phyloP scores from a whole-genome alignment of 2,329 filamentous ascomycete species.

The Ophiostoma quercus region DNA sequence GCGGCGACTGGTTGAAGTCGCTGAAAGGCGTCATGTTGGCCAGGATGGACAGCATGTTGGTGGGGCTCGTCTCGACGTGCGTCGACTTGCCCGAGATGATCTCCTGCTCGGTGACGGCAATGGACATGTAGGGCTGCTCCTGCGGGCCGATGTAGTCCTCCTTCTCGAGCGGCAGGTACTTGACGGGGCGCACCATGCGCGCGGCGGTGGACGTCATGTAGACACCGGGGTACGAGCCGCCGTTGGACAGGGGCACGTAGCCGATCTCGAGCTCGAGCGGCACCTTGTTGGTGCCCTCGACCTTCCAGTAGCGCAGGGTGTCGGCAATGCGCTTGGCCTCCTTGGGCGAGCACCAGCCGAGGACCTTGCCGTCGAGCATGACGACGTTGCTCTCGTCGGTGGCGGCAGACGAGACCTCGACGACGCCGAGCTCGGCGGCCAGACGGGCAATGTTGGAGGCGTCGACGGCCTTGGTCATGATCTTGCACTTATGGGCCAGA shows the following conservation, averaged over 20 bases:
- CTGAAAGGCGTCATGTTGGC: constrained; percentile 99
- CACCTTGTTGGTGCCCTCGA: constrained; percentile 74
- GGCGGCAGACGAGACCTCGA: constrained; percentile 66
- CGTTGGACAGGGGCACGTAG: constrained; percentile 78
- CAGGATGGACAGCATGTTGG: constrained; percentile 93
- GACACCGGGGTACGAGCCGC: constrained; percentile 92
- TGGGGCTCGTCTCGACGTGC: constrained; percentile 90
- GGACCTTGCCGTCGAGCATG: constrained; percentile 80
- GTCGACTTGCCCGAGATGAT: constrained; percentile 83
- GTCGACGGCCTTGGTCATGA: constrained; percentile 71
- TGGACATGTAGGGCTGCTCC: constrained; percentile 97
- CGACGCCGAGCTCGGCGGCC: constrained; percentile 73
- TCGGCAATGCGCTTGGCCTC: constrained; percentile 78
- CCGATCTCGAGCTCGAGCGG: constrained; percentile 86
- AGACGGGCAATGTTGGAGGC: constrained; percentile 68
- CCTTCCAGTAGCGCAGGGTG: constrained; percentile 91
- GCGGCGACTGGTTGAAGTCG: constrained; percentile 94
- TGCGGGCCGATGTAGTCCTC: constrained; percentile 86
- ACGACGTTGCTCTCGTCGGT: constrained; percentile 80
- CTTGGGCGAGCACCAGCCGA: constrained; percentile 84
- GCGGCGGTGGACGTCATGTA: constrained; percentile 86
- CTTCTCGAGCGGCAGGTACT: constrained; percentile 81
- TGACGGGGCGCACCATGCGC: constrained; percentile 85
- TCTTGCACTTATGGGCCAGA: constrained; percentile 87
- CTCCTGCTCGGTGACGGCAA: constrained; percentile 84